Percentiles rank a stretch among this genome's conserved stretches.
Evolutionary conservation across 1,284 basidiomycete genomes (phyloP).

Genomic region (Ceratobasidium sp.): DNA sequence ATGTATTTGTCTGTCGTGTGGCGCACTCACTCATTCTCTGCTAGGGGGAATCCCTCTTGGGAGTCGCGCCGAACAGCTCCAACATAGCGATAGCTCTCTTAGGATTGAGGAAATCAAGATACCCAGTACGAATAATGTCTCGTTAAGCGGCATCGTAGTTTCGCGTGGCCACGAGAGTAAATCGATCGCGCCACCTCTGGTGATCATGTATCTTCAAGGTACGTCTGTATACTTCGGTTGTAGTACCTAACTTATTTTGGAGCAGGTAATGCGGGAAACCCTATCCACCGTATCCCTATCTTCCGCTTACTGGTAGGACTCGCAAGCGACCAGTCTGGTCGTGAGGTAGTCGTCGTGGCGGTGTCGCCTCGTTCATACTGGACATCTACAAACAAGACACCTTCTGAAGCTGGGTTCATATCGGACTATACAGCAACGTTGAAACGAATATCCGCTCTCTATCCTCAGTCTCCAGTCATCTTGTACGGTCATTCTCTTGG

Average conservation of each 20-base stretch:
- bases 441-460: constrained; percentile 55
- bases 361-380: constrained; percentile 63
- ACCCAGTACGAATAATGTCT: constrained; percentile 50
- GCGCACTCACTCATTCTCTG: neutral
- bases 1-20: neutral
- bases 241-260: neutral
- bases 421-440: constrained; percentile 61
- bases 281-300: constrained; percentile 64
- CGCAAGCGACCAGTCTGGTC: constrained; percentile 8
- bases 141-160: constrained; percentile 56
- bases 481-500: constrained; percentile 69
- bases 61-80: constrained; percentile 61
- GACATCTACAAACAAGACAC: constrained; percentile 58
- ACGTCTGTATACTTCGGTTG: neutral
- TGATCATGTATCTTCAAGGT: constrained; percentile 63
- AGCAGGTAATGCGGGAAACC: constrained; percentile 67
- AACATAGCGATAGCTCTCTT: too few species aligned
- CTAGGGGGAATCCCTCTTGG: constrained; percentile 64
- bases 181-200: constrained; percentile 49
- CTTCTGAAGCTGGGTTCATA: constrained; percentile 60
- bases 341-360: constrained; percentile 56
- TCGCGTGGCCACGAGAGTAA: neutral
- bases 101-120: too few species aligned
- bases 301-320: constrained; percentile 56
- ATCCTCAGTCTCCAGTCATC: constrained; percentile 57